Percentiles rank a stretch among this genome's conserved stretches.
phyloP scores from a whole-genome alignment of 129 eudicot species.

The Tagetes erecta region DNA sequence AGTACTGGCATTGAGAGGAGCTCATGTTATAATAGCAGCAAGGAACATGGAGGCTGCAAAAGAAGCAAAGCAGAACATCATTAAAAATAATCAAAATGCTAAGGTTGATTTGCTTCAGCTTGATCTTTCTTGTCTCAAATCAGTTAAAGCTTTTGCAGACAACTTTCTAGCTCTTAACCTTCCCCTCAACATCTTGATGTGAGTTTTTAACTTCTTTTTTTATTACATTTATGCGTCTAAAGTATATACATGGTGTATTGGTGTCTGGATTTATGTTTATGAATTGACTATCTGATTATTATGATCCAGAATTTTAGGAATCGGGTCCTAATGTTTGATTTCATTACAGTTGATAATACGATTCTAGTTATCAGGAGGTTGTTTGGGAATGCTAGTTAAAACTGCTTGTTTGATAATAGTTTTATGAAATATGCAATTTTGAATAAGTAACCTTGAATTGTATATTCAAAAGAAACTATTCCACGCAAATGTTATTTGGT shows the following conservation, averaged over 20 bases:
- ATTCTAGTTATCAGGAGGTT: not conserved
- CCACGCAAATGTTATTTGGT: not conserved
- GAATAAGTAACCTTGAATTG: not conserved
- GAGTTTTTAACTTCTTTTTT: conserved; percentile 3
- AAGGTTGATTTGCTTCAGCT: conserved; percentile 64
- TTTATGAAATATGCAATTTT: not conserved
- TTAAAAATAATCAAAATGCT: conserved; percentile 49
- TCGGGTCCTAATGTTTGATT: not conserved
- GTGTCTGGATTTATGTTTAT: conserved; percentile 1
- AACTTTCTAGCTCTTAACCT: conserved; percentile 61
- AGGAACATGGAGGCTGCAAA: conserved; percentile 79
- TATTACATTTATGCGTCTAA: conserved; percentile 10
- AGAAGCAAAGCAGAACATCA: conserved; percentile 62
- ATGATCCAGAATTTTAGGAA: not conserved
- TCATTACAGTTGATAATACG: no score
- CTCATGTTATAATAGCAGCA: conserved; percentile 84
- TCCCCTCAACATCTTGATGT: conserved; percentile 92
- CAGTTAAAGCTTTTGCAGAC: conserved; percentile 64
- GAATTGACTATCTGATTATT: not conserved
- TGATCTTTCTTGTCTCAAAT: conserved; percentile 68
- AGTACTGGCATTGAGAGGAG: conserved; percentile 71
- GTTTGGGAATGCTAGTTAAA: not conserved
- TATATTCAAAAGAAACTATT: not conserved
- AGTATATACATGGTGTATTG: not conserved
- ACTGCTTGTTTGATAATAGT: not conserved